Base-by-base conservation (phyloP, 495 filamentous ascomycete species). In the Chaetomium tenue region DNA sequence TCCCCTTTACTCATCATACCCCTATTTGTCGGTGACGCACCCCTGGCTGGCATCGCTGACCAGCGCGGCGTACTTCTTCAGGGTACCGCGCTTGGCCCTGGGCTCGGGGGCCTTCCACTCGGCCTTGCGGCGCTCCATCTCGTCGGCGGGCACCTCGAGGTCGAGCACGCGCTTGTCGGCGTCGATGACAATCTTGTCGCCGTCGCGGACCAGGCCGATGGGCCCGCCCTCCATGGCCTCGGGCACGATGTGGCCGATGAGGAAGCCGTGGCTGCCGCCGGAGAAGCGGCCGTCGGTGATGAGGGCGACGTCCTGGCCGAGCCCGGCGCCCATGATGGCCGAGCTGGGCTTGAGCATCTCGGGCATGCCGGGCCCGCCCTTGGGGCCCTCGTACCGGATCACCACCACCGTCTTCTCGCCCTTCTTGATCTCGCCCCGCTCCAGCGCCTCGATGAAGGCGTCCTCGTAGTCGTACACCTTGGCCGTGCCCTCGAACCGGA, bases 361-460 rank as follows among this genome's bases (percentile, higher is more conserved):
- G 13, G 90, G 89, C 91, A 93, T 93, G 54, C 89, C 89, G 0
- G 89, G 89, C 1, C 89, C 88, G 62, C 89, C 89, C 76, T 89
- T 89, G 55, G 89, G 89, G 0, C 90, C 94, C 71, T 93, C 91
- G 81, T 98, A 97, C 55, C 94, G 91, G 80, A 98, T 98, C 54
- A 98, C 87, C 53, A 97, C 93, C 37, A 98, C 95, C 0, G 91
- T 95, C 82, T 97, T 98, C 77, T 98, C 93, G 65, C 92, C 93
- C 82, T 95, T 93, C 80, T 90, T 93, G 76, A 98, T 90, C 63
- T 91, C 89, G 33, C 88, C 88, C 54, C 82, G 79, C 79, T 93
- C 91, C 25, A 93, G 85, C 9, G 90, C 88, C 47, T 76, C 78
- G 66, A 93, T 86, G 78, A 95, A 92, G 74, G 83, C 84, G 63